Percentiles rank a stretch among this genome's conserved stretches.
phyloP scores from a whole-genome alignment of 1,139 yeast species.

The Pichia sp. region DNA sequence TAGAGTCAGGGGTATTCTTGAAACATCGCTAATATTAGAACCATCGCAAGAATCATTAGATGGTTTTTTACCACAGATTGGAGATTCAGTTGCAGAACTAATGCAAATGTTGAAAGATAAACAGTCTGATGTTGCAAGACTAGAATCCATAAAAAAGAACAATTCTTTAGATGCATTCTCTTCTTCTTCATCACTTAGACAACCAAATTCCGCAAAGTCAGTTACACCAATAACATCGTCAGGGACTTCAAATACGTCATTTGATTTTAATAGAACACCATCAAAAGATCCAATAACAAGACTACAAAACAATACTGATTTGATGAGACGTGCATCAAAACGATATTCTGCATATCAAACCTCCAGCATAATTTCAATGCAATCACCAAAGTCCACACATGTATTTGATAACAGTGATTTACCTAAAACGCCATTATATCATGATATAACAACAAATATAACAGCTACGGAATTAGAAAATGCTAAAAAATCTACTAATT shows the following conservation, averaged over 20 bases:
- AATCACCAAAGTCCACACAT: constrained; percentile 12
- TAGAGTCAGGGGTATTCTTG: constrained; percentile 66
- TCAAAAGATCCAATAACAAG: constrained; percentile 58
- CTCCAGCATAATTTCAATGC: constrained; percentile 31
- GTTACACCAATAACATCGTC: background rate
- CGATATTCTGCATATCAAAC: constrained; percentile 86
- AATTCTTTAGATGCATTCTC: constrained; percentile 4
- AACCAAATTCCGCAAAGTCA: constrained; percentile 2
- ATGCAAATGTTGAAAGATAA: constrained; percentile 76
- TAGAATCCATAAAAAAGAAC: constrained; percentile 4
- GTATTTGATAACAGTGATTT: constrained; percentile 6
- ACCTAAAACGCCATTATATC: constrained; percentile 20
- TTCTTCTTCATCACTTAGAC: constrained; percentile 3
- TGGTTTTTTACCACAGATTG: constrained; percentile 71
- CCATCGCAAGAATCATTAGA: constrained; percentile 84
- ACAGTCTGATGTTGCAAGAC: constrained; percentile 39
- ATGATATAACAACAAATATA: constrained; percentile 14
- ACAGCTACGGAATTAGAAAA: constrained; percentile 14
- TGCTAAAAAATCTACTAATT: constrained; percentile 4
- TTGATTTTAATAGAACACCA: constrained; percentile 5
- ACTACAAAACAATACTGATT: constrained; percentile 70
- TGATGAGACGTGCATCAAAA: constrained; percentile 87
- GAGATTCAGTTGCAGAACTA: constrained; percentile 78
- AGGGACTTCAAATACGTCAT: constrained; percentile 4
- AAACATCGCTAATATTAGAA: constrained; percentile 77